Base-by-base conservation (phyloP, 768 basidiomycete genomes). In the Rhodotorula diobovata region DNA sequence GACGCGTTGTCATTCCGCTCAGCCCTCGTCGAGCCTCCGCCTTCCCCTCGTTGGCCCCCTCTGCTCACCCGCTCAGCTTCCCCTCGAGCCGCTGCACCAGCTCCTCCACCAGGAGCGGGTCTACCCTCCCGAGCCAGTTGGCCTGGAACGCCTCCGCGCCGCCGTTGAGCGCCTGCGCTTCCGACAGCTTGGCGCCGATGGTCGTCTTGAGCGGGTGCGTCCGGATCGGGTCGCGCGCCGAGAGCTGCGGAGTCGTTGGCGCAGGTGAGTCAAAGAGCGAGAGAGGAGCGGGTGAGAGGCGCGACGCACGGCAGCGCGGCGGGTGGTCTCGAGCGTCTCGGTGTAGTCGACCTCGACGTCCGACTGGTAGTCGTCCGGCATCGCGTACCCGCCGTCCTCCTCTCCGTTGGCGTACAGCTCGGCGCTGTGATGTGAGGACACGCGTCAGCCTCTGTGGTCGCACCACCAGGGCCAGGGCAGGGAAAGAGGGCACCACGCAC, bases 321-420 rank as follows among this genome's bases (percentile, higher is more conserved):
- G 88, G n/a, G 84, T 81, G 73, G 88, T 88, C 79, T 94, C 92
- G 12, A 86, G 82, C 2, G 89, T 91, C 15, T 85, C 87, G 79
- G 89, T 84, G 18, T 85, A 85, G n/a, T 84, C 84, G 50, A 63
- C 61, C n/a, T 73, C 75, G 10, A 68, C 45, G 23, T 69, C 76
- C 28, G 58, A 60, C 30, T 70, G 56, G 55, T 75, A 72, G 62
- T 74, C 73, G 57, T 76, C 70, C 5, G 64, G 48, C 1, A 70
- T 39, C 25, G 48, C 48, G 25, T 50, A 50, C 48, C 23, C 23
- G 5, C 28, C 48, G 23, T 50, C 48, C 11, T 10, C 48, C 15
- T 54, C 53, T 12, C 41, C 41, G 53, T 54, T 15, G 10, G 62
- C 32, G 46, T 77, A 77, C 25, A 74, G 43, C 41, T 67, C 70